Base-by-base conservation (phyloP, 495 filamentous ascomycete genomes). In the Trichocladium uniseriatum region DNA sequence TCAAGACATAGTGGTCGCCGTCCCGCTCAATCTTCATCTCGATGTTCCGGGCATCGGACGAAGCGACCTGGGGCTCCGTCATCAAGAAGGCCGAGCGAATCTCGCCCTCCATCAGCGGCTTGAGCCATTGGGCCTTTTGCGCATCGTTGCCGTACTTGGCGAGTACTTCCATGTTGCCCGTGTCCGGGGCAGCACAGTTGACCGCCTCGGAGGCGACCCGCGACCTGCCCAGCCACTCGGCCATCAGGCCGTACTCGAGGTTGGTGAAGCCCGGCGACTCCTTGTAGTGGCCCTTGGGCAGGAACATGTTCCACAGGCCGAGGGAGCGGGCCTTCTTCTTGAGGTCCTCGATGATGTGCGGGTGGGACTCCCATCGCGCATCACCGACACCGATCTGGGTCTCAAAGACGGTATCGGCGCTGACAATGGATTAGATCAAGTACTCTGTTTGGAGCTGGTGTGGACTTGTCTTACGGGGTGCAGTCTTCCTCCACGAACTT, bases 241-340 rank as follows among this genome's bases (percentile, higher is more conserved):
- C 89, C 84, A 95, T 95, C 64, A 95, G 66, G 3, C 87, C 89
- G 59, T 95, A 95, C 65, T 95, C 89, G 16, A 95, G 73, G 64
- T 95, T 95, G 10, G 79, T 85, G 69, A 85, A 91, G 29, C 89
- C 90, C 5, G 91, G 89, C 14, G 89, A 91, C 68, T 96, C 86
- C 53, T 81, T 85, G 76, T 95, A 97, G 70, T 96, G 90, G 56
- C 81, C 87, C 70, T 87, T 91, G 39, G 91, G 85, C 51, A 98
- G 68, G 75, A 98, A 98, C 80, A 98, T 85, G 66, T 98, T 98
- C 92, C 92, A 98, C 38, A 98, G 74, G 0, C 92, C 92, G n/a
- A 90, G 72, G 59, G 82, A 75, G 61, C 77, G 78, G 11, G 92
- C 92, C 61, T 86, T 87, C 41, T 70, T 68, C 76, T 98, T 98